Base-by-base conservation (phyloP, 179 eudicot species). In the Gypsophila paniculata region DNA sequence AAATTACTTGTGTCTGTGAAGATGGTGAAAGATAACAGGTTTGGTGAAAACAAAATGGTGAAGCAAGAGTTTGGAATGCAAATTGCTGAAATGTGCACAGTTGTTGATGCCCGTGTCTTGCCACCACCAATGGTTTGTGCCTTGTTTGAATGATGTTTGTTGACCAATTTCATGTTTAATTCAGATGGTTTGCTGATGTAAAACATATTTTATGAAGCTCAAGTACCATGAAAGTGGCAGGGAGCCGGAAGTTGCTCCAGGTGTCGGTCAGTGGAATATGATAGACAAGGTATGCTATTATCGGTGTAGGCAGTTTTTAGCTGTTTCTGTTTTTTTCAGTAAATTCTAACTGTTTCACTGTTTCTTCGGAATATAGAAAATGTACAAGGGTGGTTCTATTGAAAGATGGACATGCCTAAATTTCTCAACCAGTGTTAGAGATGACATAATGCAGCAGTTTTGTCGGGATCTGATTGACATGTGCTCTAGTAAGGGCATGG, bases 191-290 rank as follows among this genome's bases (percentile, higher is more conserved):
- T 58, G 34, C 46, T 73, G 52, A 73, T 15, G 8, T 9, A 19
- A 17, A 59, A 68, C 69, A 65, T 65, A 25, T 61, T 63, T 48
- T 72, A 1, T 77, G 55, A 75, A 91, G 96, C 82, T 91, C 7
- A 80, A 73, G 69, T 90, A 91, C 69, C 84, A 88, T 38, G 87
- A 76, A 18, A 66, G 79, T 74, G 90, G 93, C 9, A 76, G 62
- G 61, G 86, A 87, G 38, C 48, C 74, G 19, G 61, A 18, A 55
- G 82, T 85, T 51, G 78, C 85, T 38, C 96, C 97, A 11, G 73
- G 76, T 3, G 85, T 84, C 11, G 97, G 97, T 4, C 83, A 78
- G 42, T 93, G 98, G 98, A 93, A 93, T 34, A 93, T 91, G 98
- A 93, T 91, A 0, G 76, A 83, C 15, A 86, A 85, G 89, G 98